These are phyloP conservation scores for Blastobotrys buckinghamii DNA, from an alignment of 1,139 yeast species.

Conservation along the genomic window DNA sequence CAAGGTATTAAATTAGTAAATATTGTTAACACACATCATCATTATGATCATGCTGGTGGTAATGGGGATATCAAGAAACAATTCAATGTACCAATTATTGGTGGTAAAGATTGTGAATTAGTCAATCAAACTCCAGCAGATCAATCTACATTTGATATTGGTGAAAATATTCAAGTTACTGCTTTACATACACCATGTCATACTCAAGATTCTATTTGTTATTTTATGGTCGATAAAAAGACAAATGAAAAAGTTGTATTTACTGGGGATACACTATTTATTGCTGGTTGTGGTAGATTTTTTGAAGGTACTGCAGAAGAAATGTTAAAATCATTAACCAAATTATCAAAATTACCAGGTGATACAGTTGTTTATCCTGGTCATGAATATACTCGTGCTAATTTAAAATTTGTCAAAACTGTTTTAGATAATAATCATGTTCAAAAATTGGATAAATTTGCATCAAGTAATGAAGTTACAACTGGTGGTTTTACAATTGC, in stretches of 20 bases:
- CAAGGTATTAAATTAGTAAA: constrained; percentile 49
- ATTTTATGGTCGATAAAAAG: constrained; percentile 57
- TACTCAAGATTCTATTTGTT: constrained; percentile 92
- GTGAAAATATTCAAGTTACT: constrained; percentile 57
- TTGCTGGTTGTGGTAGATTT: constrained; percentile 93
- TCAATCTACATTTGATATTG: constrained; percentile 41
- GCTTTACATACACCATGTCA: constrained; percentile 97
- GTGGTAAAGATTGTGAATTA: constrained; percentile 71
- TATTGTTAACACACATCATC: constrained; percentile 93
- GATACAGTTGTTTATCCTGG: constrained; percentile 80
- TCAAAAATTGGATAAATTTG: constrained; percentile 46
- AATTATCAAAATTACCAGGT: constrained; percentile 55
- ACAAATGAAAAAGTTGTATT: constrained; percentile 70
- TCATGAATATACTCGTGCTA: constrained; percentile 87
- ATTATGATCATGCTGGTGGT: constrained; percentile 92
- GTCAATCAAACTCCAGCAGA: constrained; percentile 67
- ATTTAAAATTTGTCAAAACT: constrained; percentile 67
- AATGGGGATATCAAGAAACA: constrained; percentile 37
- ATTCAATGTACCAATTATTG: constrained; percentile 67
- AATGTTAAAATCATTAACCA: constrained; percentile 68
- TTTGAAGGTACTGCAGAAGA: constrained; percentile 84
- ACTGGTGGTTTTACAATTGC: constrained; percentile 81
- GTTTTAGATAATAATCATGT: constrained; percentile 55
- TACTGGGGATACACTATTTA: constrained; percentile 93
- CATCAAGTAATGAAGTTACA: constrained; percentile 55